Evolutionary conservation across 2,329 filamentous ascomycete genomes (phyloP).

Genomic region (Aspergillus quadrilineatus): DNA sequence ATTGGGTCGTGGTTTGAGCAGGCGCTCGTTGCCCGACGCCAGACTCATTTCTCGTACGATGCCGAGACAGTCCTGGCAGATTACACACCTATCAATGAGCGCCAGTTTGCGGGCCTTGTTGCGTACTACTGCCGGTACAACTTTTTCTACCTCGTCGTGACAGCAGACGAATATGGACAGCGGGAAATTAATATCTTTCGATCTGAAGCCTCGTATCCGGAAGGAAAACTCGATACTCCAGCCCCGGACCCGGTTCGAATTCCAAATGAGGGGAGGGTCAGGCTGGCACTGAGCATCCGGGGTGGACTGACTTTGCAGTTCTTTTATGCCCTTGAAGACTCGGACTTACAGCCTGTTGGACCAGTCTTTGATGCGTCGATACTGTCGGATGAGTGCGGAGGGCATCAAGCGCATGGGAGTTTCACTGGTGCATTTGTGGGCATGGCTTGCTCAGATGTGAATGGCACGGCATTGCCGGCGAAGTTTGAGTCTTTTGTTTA

Average conservation of each 20-base stretch:
- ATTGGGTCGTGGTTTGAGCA: conserved; percentile 16
- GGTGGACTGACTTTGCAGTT: conserved; percentile 12
- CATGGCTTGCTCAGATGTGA: conserved; percentile 14
- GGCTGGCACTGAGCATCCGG: conserved; percentile 6
- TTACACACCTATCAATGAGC: conserved; percentile 5
- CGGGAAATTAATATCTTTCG: conserved; percentile 11
- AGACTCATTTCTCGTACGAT: conserved; percentile 15
- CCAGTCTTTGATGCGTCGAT: conserved; percentile 12
- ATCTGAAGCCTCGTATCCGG: conserved; percentile 10
- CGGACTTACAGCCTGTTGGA: background rate
- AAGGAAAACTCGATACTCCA: conserved; percentile 2
- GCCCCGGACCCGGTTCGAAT: background rate
- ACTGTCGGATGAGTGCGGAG: conserved; percentile 14
- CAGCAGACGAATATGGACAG: conserved; percentile 7
- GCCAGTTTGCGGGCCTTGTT: conserved; percentile 11
- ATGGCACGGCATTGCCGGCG: conserved; percentile 5
- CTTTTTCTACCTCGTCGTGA: conserved; percentile 13
- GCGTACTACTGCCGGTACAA: conserved; percentile 14
- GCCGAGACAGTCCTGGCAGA: conserved; percentile 5
- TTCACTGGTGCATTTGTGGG: conserved; percentile 16
- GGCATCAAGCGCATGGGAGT: conserved; percentile 10
- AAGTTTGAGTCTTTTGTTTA: conserved; percentile 11
- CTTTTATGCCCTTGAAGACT: conserved; percentile 10
- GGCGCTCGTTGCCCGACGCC: conserved; percentile 10
- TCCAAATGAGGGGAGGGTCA: conserved; percentile 6